Percentiles rank a stretch among this genome's conserved stretches.
Evolutionary conservation across 2,329 filamentous ascomycete species (phyloP).

Genomic region (Monilinia vaccinii-corymbosi): DNA sequence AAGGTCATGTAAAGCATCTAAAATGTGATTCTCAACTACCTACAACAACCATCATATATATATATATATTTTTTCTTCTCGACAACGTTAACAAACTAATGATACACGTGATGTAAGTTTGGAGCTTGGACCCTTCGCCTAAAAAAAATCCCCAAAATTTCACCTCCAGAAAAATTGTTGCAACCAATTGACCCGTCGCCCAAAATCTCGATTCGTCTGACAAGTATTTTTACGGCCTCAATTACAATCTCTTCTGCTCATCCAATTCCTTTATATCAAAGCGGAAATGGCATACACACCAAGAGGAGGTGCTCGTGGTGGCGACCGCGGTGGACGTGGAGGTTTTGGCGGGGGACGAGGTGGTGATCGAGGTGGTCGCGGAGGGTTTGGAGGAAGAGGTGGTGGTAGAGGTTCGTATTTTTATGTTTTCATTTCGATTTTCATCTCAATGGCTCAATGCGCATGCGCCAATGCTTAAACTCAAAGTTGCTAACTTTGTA

Average conservation of each 20-base stretch:
- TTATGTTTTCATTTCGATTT: background rate
- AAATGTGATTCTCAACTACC: background rate
- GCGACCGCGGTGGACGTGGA: slow-evolving; percentile 26
- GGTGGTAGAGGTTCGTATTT: slow-evolving; percentile 34
- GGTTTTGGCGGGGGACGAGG: slow-evolving; percentile 33
- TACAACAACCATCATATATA: background rate
- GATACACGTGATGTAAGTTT: background rate
- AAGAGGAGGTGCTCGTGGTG: slow-evolving; percentile 32
- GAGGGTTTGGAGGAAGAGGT: slow-evolving; percentile 32
- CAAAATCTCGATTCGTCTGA: slow-evolving; percentile 10
- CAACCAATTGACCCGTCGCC: slow-evolving; percentile 11
- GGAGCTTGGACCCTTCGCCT: slow-evolving; percentile 8
- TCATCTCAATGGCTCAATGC: slow-evolving; percentile 10
- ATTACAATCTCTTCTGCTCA: slow-evolving; percentile 13
- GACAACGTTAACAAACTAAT: background rate
- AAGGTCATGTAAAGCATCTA: background rate
- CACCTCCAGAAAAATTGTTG: slow-evolving; percentile 14
- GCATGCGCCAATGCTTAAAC: slow-evolving; percentile 17
- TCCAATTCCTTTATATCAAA: slow-evolving; percentile 12
- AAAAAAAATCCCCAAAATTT: slow-evolving; percentile 8
- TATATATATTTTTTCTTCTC: background rate
- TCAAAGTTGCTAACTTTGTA: slow-evolving; percentile 23
- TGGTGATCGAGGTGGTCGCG: slow-evolving; percentile 31
- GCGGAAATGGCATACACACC: slow-evolving; percentile 31
- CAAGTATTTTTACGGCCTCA: slow-evolving; percentile 14